These are phyloP conservation scores for Cordyceps militaris DNA, from an alignment of 2,329 filamentous ascomycete species.

Conservation along the genomic window DNA sequence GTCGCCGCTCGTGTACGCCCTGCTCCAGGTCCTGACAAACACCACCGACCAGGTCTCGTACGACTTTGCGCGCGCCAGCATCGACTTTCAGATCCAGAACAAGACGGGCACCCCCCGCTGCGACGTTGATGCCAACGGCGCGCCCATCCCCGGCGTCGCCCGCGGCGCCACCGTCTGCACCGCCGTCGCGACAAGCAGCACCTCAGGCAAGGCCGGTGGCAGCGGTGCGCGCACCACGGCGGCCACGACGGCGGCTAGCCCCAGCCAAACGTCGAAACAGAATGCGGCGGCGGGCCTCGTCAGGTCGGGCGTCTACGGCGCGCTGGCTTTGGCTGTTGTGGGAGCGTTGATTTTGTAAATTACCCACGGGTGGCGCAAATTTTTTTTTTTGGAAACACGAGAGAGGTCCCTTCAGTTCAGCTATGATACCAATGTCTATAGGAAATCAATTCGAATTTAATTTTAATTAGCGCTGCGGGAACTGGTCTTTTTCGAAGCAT, in stretches of 20 bases:
- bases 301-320: not conserved
- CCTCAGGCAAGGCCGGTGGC: not conserved
- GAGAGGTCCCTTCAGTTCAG: not conserved
- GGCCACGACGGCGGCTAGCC: not conserved
- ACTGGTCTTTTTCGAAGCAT: not conserved
- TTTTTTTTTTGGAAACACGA: not conserved
- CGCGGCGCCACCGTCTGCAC: not conserved
- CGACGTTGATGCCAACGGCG: not conserved
- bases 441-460: not conserved
- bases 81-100: slow-evolving; percentile 10
- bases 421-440: slow-evolving; percentile 10
- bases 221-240: not conserved
- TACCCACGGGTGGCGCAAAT: not conserved
- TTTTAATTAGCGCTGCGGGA: not conserved
- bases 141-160: not conserved
- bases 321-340: not conserved
- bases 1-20: not conserved
- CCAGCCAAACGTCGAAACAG: not conserved
- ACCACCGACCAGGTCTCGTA: not conserved
- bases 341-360: not conserved
- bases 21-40: not conserved
- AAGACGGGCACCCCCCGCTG: slow-evolving; percentile 1
- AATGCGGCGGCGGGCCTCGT: not conserved
- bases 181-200: not conserved
- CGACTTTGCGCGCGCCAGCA: slow-evolving; percentile 2